A percentile compares a stretch with the other conserved stretches of the same genome.
Conservation (phyloP, 2,329 filamentous ascomycete species). For the Fusarium sp. region DNA sequence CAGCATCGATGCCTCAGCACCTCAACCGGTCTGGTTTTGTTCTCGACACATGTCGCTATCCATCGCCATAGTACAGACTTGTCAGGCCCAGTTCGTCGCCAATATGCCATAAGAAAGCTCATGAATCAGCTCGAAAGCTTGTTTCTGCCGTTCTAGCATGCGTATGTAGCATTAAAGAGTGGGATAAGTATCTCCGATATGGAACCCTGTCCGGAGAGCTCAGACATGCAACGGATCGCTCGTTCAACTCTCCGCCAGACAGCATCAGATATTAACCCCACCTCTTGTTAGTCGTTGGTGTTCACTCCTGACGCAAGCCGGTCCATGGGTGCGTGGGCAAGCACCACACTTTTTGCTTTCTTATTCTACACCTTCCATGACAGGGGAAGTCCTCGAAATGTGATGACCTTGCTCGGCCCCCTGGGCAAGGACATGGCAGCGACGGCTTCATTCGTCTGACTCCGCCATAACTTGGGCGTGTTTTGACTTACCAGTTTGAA, state of each 20-base stretch:
- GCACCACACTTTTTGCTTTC: slow-evolving; percentile 46
- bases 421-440: slow-evolving; percentile 38
- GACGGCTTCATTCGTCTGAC: slow-evolving; percentile 36
- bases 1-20: neutral
- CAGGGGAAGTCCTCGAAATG: slow-evolving; percentile 34
- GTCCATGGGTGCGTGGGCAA: slow-evolving; percentile 36
- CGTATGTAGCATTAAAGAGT: neutral
- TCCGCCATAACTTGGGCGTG: slow-evolving; percentile 30
- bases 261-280: slow-evolving; percentile 29
- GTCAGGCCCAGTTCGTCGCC: neutral
- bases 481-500: slow-evolving; percentile 28
- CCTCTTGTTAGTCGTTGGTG: slow-evolving; percentile 36
- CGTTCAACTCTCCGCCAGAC: slow-evolving; percentile 37
- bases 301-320: slow-evolving; percentile 36
- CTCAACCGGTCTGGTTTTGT: neutral
- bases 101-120: neutral
- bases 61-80: neutral
- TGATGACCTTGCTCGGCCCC: slow-evolving; percentile 38
- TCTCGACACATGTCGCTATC: neutral
- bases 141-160: neutral
- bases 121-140: slow-evolving; percentile 2
- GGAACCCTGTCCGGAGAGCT: slow-evolving; percentile 35
- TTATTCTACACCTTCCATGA: slow-evolving; percentile 50
- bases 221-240: slow-evolving; percentile 41
- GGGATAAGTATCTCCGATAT: slow-evolving; percentile 30